Evolutionary conservation across 2,329 filamentous ascomycete species (phyloP), one percentile per base, ranked within the genome.

Genomic region (Botryosphaeria dothidea): DNA sequence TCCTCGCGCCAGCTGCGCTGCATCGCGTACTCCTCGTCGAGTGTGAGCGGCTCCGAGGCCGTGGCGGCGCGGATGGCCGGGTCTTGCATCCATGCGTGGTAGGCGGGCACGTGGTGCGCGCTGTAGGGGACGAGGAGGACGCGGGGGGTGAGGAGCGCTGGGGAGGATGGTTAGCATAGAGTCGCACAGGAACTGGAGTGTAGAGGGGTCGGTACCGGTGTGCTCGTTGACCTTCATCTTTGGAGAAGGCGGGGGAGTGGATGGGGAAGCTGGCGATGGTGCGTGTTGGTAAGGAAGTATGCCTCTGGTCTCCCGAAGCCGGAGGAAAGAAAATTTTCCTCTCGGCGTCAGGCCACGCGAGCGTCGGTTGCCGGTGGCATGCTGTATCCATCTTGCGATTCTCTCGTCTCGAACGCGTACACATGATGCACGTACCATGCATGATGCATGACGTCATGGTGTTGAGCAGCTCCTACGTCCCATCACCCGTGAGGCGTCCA

Each of bases 11-110:
- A 98, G 68, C 88, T 92, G n/a, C 81, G 80, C 77, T 97, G 94
- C 88, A 97, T 98, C 57, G 87, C 86, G 77, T 95, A 92, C 81
- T 98, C 94, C 74, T 97, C 90, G 0, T 87, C 82, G 0, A 97
- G 82, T 0, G 86, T 88, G 58, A 98, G 84, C 0, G 90, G 91
- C 68, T 97, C 93, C 0, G 93, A 97, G 0, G 94, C 93, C 0
- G 94, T 98, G 62, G 91, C 90, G 77, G 88, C 83, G 80, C 90
- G 93, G 43, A 97, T 91, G 52, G 88, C 85, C 6, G 43, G 84
- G 72, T 95, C 89, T 81, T 93, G 85, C 93, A 98, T 97, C 94
- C 94, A 98, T 72, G 84, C 81, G 75, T 97, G 92, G 75, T 97
- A 97, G 41, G 84, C 88, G 17, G 84, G 84, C 25, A 98, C 94